phyloP scores from a whole-genome alignment of 352 stramenopile genomes.

The Phytophthora ramorum region DNA sequence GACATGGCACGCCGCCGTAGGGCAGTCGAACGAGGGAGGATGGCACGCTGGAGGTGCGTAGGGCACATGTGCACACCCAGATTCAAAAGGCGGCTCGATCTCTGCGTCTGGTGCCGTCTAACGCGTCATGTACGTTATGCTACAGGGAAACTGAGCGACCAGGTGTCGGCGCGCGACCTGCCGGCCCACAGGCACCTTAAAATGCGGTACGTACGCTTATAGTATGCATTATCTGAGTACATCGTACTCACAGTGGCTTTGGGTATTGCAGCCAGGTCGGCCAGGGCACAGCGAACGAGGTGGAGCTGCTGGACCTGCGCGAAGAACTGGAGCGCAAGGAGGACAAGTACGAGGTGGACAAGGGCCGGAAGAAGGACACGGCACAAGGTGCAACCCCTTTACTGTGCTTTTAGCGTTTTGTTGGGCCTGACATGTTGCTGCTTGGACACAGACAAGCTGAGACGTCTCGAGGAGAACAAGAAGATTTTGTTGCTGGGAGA shows the following conservation, averaged over 20 bases:
- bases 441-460: constrained; percentile 55
- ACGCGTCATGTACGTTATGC: background rate
- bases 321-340: constrained; percentile 81
- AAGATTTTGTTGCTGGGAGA: constrained; percentile 83
- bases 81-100: background rate
- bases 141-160: constrained; percentile 76
- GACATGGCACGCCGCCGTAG: constrained; percentile 88
- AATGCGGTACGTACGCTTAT: constrained; percentile 51
- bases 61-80: background rate
- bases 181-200: constrained; percentile 87
- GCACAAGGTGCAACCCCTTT: constrained; percentile 62
- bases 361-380: constrained; percentile 76
- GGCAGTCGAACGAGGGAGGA: constrained; percentile 87
- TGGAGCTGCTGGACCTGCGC: constrained; percentile 76
- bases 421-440: constrained; percentile 2
- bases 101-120: background rate
- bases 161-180: constrained; percentile 85
- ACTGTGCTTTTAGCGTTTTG: background rate
- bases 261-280: constrained; percentile 64
- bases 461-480: constrained; percentile 83
- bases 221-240: background rate
- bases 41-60: constrained; percentile 79
- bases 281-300: constrained; percentile 82
- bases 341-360: constrained; percentile 76
- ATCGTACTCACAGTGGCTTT: background rate